Evolutionary conservation across 2,329 filamentous ascomycete species (phyloP), one percentile per base, ranked within the genome.

Genomic region (Clonostachys byssicola): DNA sequence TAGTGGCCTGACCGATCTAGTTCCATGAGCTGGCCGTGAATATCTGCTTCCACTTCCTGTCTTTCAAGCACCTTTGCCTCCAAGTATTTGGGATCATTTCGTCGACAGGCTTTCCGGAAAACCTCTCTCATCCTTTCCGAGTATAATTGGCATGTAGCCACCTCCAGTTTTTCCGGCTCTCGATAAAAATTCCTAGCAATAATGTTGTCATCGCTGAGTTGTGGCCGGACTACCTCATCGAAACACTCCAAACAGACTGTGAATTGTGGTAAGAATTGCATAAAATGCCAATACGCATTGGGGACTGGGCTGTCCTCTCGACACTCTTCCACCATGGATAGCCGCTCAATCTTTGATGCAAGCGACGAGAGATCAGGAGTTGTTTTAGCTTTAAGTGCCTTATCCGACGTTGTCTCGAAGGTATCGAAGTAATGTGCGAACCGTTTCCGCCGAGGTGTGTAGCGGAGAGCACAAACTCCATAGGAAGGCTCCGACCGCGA

Each of bases 221-320:
- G 72, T 1, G 91, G 90, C 65, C 79, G 81, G n/a, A 96, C 81
- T 1, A 89, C 79, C 18, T 89, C 83, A 14, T 89, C 80, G 61
- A 88, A 96, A 64, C 92, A 97, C 64, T 92, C 89, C 53, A 88
- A 83, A 65, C 92, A 97, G 5, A 95, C 85, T 1, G 87, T 90
- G 57, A 96, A 82, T 43, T 91, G 80, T 0, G 87, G 88, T 0
- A 95, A 70, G 13, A 80, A 74, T 1, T 87, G 81, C 63, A 95
- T 89, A 47, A 80, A 83, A 63, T 95, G 85, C 92, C 92, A 96
- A 38, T 76, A 71, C 12, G 75, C 77, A 47, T 81, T 77, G n/a
- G 72, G 64, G 3, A 86, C 66, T 5, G 81, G 73, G n/a, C 74
- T 77, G 59, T 88, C 82, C 34, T 81, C 75, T 17, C 72, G 71